Base-by-base conservation (phyloP, 1,284 basidiomycete species). In the Inonotus hispidus region DNA sequence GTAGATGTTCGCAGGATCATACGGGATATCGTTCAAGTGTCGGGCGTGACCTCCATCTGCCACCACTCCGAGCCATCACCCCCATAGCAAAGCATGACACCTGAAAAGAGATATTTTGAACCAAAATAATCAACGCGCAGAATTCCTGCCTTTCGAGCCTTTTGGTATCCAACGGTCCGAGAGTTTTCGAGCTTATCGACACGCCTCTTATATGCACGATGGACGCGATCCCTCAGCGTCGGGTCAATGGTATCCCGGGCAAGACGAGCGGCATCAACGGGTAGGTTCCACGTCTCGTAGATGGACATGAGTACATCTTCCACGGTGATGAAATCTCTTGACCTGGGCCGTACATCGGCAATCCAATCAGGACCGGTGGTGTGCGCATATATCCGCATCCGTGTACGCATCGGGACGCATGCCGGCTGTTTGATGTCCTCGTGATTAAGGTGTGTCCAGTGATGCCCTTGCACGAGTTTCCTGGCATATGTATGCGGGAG, bases 51-150 rank as follows among this genome's bases (percentile, higher is more conserved):
- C 29, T 60, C 43, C 59, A 60, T 49, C 43, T 55, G 54, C 53
- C 41, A 60, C 59, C 59, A 60, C 43, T 60, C 53, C 7, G 43
- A 32, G 2, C 43, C 53, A 8, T 38, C 59, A 21, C 35, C 27
- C 2, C 59, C 59, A 38, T 55, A 55, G 11, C 41, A 29, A 53
- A 29, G 41, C 6, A 38, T 54, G 6, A 60, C 21, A 14, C 59
- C 59, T 8, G 59, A 39, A 47, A 60, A 60, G 7, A 23, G 35
- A 32, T 47, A 60, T 19, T 50, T 37, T 25, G 59, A 60, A n/a
- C 59, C 59, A 5, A 60, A 35, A 21, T 60, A 60, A 47, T 60
- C 59, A 11, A 60, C 43, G 23, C 47, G 41, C 41, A 60, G 43
- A 1, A 55, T 21, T 7, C 59, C 59, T 37, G 23, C 35, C 38